Conservation (phyloP, 345 rosid species). For the Xanthoceras sorbifolium region DNA sequence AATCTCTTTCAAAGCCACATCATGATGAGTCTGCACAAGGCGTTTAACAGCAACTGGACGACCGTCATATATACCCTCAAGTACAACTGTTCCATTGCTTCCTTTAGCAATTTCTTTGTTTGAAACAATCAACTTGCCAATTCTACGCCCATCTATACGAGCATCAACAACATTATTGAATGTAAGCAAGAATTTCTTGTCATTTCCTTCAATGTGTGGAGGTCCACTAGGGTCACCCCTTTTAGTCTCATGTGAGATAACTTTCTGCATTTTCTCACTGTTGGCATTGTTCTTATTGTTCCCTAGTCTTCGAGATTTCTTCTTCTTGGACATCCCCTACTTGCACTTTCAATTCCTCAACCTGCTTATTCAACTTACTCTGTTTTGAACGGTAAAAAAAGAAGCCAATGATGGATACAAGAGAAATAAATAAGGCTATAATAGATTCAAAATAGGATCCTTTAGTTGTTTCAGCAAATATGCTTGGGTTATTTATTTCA, state of each 20-base stretch:
- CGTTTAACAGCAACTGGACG: constrained; percentile 69
- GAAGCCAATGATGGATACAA: constrained; percentile 40
- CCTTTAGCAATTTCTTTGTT: constrained; percentile 65
- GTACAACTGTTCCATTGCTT: constrained; percentile 66
- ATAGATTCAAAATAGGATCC: constrained; percentile 22
- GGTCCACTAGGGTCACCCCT: constrained; percentile 21
- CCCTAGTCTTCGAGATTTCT: constrained; percentile 42
- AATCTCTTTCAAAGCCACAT: constrained; percentile 67
- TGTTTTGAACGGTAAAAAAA: constrained; percentile 34
- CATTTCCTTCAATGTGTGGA: constrained; percentile 33
- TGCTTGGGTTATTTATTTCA: constrained; percentile 17
- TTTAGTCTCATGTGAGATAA: constrained; percentile 20
- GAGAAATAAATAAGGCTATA: constrained; percentile 26
- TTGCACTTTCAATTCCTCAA: constrained; percentile 35
- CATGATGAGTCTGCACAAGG: constrained; percentile 69
- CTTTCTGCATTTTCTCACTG: constrained; percentile 29
- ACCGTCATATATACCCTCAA: constrained; percentile 66
- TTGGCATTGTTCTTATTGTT: constrained; percentile 39
- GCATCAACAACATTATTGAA: constrained; percentile 37
- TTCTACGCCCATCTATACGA: constrained; percentile 42
- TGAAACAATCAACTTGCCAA: constrained; percentile 58
- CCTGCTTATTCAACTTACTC: constrained; percentile 39
- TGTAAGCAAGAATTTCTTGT: constrained; percentile 25
- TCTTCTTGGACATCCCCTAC: constrained; percentile 36
- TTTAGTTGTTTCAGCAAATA: constrained; percentile 20